A percentile compares a stretch with the other conserved stretches of the same genome.
These are phyloP conservation scores for Rhizophagus prolifer DNA, from an alignment of 192 early-diverging fungal species.

Conservation along the genomic window DNA sequence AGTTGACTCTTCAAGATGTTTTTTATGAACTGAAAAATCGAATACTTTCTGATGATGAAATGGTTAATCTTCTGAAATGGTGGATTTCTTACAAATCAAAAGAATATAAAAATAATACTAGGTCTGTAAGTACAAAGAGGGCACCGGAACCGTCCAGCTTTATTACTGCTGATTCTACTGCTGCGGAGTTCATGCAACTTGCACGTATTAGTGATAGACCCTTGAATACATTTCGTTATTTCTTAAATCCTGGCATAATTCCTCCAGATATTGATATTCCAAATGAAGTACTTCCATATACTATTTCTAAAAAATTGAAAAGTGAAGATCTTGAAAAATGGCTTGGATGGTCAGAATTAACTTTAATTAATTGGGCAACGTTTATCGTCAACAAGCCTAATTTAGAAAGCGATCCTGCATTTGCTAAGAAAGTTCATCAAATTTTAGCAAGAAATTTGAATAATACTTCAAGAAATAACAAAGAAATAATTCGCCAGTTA, in stretches of 20 bases:
- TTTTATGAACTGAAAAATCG: slow-evolving; percentile 61
- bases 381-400: background rate
- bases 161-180: too few species aligned
- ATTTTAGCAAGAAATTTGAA: slow-evolving; percentile 53
- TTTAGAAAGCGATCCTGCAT: slow-evolving; percentile 44
- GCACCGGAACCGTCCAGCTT: too few species aligned
- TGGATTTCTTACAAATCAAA: slow-evolving; percentile 58
- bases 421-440: slow-evolving; percentile 67
- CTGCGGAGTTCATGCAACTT: background rate
- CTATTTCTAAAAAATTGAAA: slow-evolving; percentile 1
- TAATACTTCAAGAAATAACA: slow-evolving; percentile 35
- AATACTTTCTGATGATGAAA: slow-evolving; percentile 55
- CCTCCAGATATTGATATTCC: slow-evolving; percentile 6
- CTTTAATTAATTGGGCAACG: background rate
- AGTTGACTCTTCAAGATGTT: slow-evolving; percentile 62
- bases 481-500: slow-evolving; percentile 34
- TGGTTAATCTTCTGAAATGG: slow-evolving; percentile 74
- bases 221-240: slow-evolving; percentile 55
- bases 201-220: slow-evolving; percentile 33
- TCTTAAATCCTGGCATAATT: slow-evolving; percentile 46
- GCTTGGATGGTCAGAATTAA: slow-evolving; percentile 4
- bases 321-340: background rate
- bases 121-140: too few species aligned
- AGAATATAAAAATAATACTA: too few species aligned
- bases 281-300: background rate